Percentiles rank a stretch among this genome's conserved stretches.
Evolutionary conservation across 2,329 filamentous ascomycete species (phyloP).

Genomic region (Apiospora arundinis): DNA sequence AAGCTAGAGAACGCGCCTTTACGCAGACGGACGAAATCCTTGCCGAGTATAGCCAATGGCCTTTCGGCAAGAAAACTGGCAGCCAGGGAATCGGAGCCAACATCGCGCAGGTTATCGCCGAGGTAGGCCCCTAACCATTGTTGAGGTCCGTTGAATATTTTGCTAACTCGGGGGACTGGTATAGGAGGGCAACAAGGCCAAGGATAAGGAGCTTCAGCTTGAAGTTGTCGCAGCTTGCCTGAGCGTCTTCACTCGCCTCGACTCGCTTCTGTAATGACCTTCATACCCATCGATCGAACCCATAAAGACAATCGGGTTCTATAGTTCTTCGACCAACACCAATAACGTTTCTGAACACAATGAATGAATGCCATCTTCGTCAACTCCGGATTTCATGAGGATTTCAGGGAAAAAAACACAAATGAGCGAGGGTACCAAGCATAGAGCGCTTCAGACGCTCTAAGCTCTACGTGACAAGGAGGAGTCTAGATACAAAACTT

Average conservation of each 20-base stretch:
- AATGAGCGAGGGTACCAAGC: not conserved
- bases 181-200: constrained; percentile 79
- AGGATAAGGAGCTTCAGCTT: constrained; percentile 94
- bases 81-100: constrained; percentile 89
- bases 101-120: constrained; percentile 82
- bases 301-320: not conserved
- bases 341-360: constrained; percentile 17
- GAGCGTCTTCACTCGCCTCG: constrained; percentile 96
- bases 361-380: constrained; percentile 19
- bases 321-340: constrained; percentile 3
- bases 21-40: constrained; percentile 96
- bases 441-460: not conserved
- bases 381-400: constrained; percentile 14
- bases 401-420: constrained; percentile 10
- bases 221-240: constrained; percentile 97
- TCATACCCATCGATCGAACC: constrained; percentile 2
- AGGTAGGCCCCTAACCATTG: constrained; percentile 54
- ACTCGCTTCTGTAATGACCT: constrained; percentile 79
- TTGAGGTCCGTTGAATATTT: not conserved
- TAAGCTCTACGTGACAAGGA: constrained; percentile 9
- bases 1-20: constrained; percentile 92
- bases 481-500: constrained; percentile 11
- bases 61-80: constrained; percentile 85
- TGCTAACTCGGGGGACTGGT: not conserved
- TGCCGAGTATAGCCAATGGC: constrained; percentile 97